Evolutionary conservation across 352 stramenopile genomes (phyloP), one percentile per base, ranked within the genome.

Genomic region (Pythium angustatum): DNA sequence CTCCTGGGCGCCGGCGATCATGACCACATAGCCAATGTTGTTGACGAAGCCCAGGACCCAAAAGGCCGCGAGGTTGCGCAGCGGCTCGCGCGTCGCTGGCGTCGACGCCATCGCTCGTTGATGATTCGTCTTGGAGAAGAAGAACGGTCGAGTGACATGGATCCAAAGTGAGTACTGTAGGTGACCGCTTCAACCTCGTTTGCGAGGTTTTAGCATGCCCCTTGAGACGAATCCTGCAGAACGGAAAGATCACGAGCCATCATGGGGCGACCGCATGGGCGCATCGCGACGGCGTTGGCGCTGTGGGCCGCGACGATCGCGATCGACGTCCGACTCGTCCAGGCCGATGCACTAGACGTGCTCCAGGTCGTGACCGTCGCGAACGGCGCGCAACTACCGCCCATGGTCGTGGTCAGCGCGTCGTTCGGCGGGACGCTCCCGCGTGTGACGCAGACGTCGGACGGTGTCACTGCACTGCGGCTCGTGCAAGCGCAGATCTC

Each of bases 11-110:
- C 85, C 83, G 0, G 96, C 94, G 61, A 98, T 94, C 93, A 98
- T 98, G 54, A 98, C 87, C 38, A 98, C 91, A 68, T 97, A 98
- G 43, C 79, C 83, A 47, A 95, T 71, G 68, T 98, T 98, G 76
- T 98, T 98, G 40, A 98, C 60, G 38, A 98, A 79, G 34, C 95
- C 95, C 22, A 98, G 72, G 34, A 93, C 62, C 88, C 88, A 98
- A 68, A 98, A 98, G 19, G 87, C 88, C 45, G 75, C 50, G 33
- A 93, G 66, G 63, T 93, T 92, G 64, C 79, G 82, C 55, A 73
- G 51, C 66, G 69, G 48, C 67, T 89, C 82, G 47, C 61, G 17
- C 31, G 26, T 48, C 52, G 19, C 17, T 43, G 15, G 6, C 17
- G 22, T 15, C 55, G 50, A 43, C 15, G 38, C 38, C 12, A 44